phyloP scores from a whole-genome alignment of 331 rosid species.

The Malus hybrid region DNA sequence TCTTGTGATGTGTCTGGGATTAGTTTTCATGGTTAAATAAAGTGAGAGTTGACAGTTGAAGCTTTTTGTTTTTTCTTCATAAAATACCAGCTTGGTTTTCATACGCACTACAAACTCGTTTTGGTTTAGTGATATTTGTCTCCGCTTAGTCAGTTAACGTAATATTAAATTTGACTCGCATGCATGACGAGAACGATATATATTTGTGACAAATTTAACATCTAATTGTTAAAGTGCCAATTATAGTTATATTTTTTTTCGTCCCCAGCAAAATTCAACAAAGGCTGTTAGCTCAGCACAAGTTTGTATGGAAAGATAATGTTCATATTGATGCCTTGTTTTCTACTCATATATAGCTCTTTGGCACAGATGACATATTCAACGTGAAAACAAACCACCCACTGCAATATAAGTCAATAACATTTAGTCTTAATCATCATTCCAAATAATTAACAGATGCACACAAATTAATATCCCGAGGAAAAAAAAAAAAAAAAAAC shows the following conservation, averaged over 20 bases:
- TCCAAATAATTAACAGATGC: neutral
- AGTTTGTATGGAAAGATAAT: neutral
- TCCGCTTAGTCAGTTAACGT: accelerated
- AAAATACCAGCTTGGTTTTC: neutral
- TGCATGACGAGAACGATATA: neutral
- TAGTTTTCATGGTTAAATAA: neutral
- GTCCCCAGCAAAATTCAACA: neutral
- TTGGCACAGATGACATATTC: neutral
- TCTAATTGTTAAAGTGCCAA: too few relatives aligned
- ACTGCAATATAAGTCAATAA: neutral
- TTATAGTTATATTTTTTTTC: neutral
- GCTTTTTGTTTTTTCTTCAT: too few relatives aligned
- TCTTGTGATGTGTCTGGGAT: neutral
- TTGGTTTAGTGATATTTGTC: too few relatives aligned
- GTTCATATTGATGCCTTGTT: neutral
- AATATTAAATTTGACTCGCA: too few relatives aligned
- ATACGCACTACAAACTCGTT: too few relatives aligned
- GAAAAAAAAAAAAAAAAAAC: neutral
- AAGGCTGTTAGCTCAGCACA: neutral
- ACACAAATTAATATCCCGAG: neutral
- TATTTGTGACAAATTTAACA: too few relatives aligned
- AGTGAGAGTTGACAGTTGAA: neutral
- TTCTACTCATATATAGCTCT: neutral
- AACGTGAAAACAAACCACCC: neutral
- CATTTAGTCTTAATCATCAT: neutral